These are phyloP conservation scores for Cajanus cajan DNA, from an alignment of 306 rosid species.

Conservation along the genomic window DNA sequence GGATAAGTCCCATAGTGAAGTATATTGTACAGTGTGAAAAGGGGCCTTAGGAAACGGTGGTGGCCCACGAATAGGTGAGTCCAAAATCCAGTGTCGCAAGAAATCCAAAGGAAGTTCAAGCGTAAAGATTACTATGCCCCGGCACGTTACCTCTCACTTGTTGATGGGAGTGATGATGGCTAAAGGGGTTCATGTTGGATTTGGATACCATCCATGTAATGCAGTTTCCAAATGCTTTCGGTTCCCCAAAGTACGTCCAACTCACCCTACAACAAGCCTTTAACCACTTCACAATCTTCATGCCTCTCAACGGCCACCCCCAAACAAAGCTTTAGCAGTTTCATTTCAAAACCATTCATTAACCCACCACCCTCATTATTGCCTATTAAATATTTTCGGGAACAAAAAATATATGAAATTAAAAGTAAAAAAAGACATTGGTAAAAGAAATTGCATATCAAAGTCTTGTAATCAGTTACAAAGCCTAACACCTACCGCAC, in stretches of 20 bases:
- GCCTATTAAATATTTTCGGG: neutral
- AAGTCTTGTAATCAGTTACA: constrained; percentile 42
- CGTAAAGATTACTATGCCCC: neutral
- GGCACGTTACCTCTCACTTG: neutral
- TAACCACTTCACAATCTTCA: constrained; percentile 23
- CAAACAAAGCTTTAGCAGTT: constrained; percentile 17
- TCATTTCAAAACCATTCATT: constrained; percentile 34
- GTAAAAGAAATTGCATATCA: neutral
- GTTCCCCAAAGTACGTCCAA: constrained; percentile 24
- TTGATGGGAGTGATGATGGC: neutral
- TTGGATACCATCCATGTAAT: neutral
- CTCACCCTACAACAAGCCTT: constrained; percentile 26
- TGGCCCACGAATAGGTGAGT: neutral
- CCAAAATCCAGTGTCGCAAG: constrained; percentile 22
- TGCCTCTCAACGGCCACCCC: constrained; percentile 48
- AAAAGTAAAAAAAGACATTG: neutral
- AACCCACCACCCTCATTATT: neutral
- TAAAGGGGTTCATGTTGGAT: neutral
- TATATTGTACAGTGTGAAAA: neutral
- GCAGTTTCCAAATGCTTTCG: constrained; percentile 25
- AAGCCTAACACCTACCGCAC: constrained; percentile 45
- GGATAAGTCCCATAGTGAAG: neutral
- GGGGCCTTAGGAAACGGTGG: neutral
- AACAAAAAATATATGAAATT: neutral
- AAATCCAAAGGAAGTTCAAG: constrained; percentile 25